A percentile compares a stretch with the other conserved stretches of the same genome.
These are phyloP conservation scores for Globisporangium mamillatum DNA, from an alignment of 352 stramenopile genomes.

Conservation along the genomic window DNA sequence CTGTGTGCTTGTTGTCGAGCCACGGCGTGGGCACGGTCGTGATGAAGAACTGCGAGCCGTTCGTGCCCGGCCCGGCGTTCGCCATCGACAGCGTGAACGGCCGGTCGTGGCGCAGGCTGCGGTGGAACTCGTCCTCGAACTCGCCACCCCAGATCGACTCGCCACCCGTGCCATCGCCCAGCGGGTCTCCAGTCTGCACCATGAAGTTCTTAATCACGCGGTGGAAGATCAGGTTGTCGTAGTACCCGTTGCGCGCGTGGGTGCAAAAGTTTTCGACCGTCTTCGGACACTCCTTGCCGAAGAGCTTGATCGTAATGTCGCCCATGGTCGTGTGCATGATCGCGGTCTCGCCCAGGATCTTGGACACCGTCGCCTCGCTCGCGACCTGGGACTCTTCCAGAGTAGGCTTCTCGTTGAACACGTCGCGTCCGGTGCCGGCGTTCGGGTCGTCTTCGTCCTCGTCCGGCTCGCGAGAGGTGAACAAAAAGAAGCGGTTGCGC, in stretches of 20 bases:
- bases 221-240: slow-evolving; percentile 99
- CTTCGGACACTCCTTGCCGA: slow-evolving; percentile 91
- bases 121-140: slow-evolving; percentile 99
- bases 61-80: slow-evolving; percentile 87
- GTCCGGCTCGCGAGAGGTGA: slow-evolving; percentile 93
- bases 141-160: slow-evolving; percentile 99
- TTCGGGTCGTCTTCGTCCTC: slow-evolving; percentile 51
- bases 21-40: slow-evolving; percentile 97
- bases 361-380: slow-evolving; percentile 62
- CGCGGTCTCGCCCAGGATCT: slow-evolving; percentile 69
- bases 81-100: slow-evolving; percentile 99
- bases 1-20: slow-evolving; percentile 97
- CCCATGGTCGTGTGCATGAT: slow-evolving; percentile 98
- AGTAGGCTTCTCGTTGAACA: slow-evolving; percentile 98
- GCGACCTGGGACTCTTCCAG: slow-evolving; percentile 90
- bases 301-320: slow-evolving; percentile 97
- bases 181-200: slow-evolving; percentile 95
- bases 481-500: slow-evolving; percentile 95
- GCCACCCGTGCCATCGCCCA: slow-evolving; percentile 97
- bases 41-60: slow-evolving; percentile 97
- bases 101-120: slow-evolving; percentile 92
- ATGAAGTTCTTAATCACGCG: slow-evolving; percentile 99
- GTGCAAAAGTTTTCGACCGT: slow-evolving; percentile 99
- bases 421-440: slow-evolving; percentile 75
- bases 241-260: slow-evolving; percentile 96